These are phyloP conservation scores for Parachaetomium inaequale DNA, from an alignment of 495 filamentous ascomycete species.

Conservation along the genomic window DNA sequence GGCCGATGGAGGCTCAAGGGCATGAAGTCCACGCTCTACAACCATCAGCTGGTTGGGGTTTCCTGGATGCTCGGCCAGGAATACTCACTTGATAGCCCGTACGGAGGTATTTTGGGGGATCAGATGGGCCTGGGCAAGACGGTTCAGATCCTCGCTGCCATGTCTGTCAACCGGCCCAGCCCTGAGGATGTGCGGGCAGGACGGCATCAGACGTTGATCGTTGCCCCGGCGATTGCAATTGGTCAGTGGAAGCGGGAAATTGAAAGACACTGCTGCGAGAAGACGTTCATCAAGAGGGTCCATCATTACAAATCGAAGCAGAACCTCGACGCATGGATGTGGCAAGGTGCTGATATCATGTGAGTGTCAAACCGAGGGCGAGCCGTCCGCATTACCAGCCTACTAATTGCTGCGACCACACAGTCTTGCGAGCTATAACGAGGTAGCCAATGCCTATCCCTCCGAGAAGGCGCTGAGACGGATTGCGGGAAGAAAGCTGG, in stretches of 20 bases:
- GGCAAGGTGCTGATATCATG: neutral
- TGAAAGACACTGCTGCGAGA: neutral
- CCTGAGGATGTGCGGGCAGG: neutral
- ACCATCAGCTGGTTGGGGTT: constrained; percentile 3
- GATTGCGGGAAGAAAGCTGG: neutral
- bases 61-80: constrained; percentile 2
- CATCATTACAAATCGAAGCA: neutral
- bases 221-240: constrained; percentile 3
- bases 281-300: neutral
- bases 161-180: neutral
- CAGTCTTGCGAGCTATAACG: constrained; percentile 3
- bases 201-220: constrained; percentile 1
- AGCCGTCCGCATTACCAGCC: no score
- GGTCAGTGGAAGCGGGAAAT: constrained; percentile 3
- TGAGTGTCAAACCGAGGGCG: no score
- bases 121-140: constrained; percentile 12
- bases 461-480: neutral
- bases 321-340: neutral
- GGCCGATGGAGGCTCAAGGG: neutral
- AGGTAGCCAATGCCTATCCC: neutral
- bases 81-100: neutral
- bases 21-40: neutral
- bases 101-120: neutral
- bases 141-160: constrained; percentile 1
- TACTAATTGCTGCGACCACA: neutral